Base-by-base conservation (phyloP, 2,329 filamentous ascomycete genomes). In the Pseudocercospora crystallina region DNA sequence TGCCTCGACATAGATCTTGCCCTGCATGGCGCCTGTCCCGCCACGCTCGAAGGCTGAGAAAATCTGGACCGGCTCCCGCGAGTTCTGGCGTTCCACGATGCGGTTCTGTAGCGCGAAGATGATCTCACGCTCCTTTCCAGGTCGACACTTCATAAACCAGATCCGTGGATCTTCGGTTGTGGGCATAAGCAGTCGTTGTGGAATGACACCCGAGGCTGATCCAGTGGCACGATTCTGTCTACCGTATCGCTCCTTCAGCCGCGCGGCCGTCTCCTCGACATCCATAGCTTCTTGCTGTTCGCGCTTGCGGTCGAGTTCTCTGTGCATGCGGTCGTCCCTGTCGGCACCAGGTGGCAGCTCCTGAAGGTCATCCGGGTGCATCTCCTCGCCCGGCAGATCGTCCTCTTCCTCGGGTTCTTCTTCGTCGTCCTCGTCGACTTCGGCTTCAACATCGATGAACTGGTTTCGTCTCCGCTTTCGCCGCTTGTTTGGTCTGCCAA, bases 401-500 rank as follows among this genome's bases (percentile, higher is more conserved):
- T 95, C 90, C 61, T 96, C 92, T 44, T 95, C 90, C 58, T 95
- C 90, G 55, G 89, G 88, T 60, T 82, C 86, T 60, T 90, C 88
- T 62, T 96, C 90, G 63, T 95, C 90, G 58, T 95, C 85, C 52
- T 88, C 94, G 66, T 97, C 94, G 61, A 99, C 94, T 74, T 96
- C 94, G 69, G 94, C 94, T 78, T 99, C 94, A 65, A 92, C 89
- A 83, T 99, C 94, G 74, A 99, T 85, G 82, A 96, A 96, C 65
- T 87, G 85, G 62, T 89, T 89, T 57, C 89, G 83, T 58, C 81
- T 81, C 69, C 83, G 83, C 69, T 85, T 86, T 66, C 79, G 74
- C 51, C 91, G 87, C 72, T 97, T 97, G 63, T 87, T 43, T 8
- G 50, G 50, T 41, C 50, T 42, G 14, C 50, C 50, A 9, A 53